Evolutionary conservation across 2,329 filamentous ascomycete species (phyloP), one percentile per base, ranked within the genome.

Genomic region (Fusarium sp.): DNA sequence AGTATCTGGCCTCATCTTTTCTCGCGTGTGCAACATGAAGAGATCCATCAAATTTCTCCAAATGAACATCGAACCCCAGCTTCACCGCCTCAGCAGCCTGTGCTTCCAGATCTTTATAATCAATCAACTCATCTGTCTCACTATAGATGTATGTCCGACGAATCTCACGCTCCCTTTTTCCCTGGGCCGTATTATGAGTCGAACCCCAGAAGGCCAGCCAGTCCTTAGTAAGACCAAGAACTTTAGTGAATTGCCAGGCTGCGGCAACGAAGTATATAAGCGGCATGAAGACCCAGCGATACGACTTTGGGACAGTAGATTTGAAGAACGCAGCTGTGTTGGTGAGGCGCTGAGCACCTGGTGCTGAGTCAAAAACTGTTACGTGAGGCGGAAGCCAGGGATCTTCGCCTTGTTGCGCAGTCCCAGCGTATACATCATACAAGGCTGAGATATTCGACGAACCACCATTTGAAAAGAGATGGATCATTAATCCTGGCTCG

Each of bases 81-180:
- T 38, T 47, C 42, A 20, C 54, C 4, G 68, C 64, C 7, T 65
- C 22, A 18, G 36, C 7, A 13, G 63, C 68, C 5, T 63, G 63
- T 0, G 12, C n/a, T 25, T 71, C 57, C 0, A 71, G 12, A 5
- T 62, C 49, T 14, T 12, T 18, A 36, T 54, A 29, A 2, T 36
- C 9, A 2, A 72, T 27, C 8, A 72, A 20, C 15, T 50, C 39
- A 15, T 71, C 68, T 1, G 11, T 50, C 10, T 64, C 49, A 12
- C 68, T 71, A n/a, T 71, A 71, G 4, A 71, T 64, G 9, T 68
- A 71, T 0, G 63, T 55, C 2, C 68, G 63, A 3, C 68, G 68
- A 29, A 60, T n/a, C 20, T 71, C 68, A 2, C 59, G 31, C 13
- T 42, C 47, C 7, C 25, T 63, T 33, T 68, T 71, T 4, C 62